Base-by-base conservation (phyloP, 345 rosid species). In the Lagerstroemia speciosa region DNA sequence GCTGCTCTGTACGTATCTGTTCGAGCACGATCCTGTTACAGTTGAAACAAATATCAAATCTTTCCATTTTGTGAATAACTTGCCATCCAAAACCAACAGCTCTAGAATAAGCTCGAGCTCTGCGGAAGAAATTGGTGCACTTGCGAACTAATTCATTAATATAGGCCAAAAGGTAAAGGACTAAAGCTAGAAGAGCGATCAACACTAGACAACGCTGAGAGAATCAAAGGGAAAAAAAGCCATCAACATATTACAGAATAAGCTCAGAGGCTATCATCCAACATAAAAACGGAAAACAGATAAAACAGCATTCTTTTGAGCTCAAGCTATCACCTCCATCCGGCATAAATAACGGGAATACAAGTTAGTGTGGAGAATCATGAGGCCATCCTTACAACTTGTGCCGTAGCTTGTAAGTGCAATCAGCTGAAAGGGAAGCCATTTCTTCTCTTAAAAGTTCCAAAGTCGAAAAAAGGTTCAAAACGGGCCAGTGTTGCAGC, bases 1-100 rank as follows among this genome's bases (percentile, higher is more conserved):
- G 99, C 99, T 16, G 81, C 76, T 78, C 85, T 83, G 66, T 93
- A 93, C 60, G 97, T 83, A 19, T 91, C 91, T 0, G 96, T 94
- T 58, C 99, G 85, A 22, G 79, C 86, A 38, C 86, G 87, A 76
- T 91, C 97, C 96, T 94, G 77, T 52, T 79, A 62, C 75, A 53
- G 65, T 48, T 41, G 73, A 78, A 65, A 58, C 33, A 73, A 72
- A 71, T 27, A 31, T 73, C 40, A 78, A 71, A 68, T 69, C 57
- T 32, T 66, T 72, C 31, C n/a, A 26, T 34, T 26, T 40, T 32
- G 48, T 37, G 10, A 43, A 66, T 33, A 27, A 19, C 30, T 29
- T 10, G 20, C 50, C 38, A 53, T 67, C 31, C 27, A 31, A 45
- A 48, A 30, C 0, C 26, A 29, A 20, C 50, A 38, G 46, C 67